Percentiles rank a stretch among this genome's conserved stretches.
These are phyloP conservation scores for Saussurea involucrata DNA, from an alignment of 129 eudicot genomes.

Conservation along the genomic window DNA sequence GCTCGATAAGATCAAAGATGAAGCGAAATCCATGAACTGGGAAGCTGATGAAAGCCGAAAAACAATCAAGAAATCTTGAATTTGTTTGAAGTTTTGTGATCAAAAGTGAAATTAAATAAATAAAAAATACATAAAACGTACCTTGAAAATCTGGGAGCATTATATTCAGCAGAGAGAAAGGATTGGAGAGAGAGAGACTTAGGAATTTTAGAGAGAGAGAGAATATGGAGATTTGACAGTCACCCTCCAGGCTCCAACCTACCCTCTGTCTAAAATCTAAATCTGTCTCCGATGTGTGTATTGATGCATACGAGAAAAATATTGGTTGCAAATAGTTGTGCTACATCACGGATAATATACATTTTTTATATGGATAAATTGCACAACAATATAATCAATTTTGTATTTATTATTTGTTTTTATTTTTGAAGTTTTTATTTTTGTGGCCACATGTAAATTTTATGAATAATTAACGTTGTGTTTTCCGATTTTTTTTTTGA, in stretches of 20 bases:
- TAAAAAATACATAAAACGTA: conserved; percentile 17
- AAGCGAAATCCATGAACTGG: conserved; percentile 16
- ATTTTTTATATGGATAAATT: background rate
- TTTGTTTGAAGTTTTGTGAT: conserved; percentile 12
- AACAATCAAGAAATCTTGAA: background rate
- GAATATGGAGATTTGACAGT: conserved; percentile 76
- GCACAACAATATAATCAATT: background rate
- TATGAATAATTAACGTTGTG: too few relatives aligned
- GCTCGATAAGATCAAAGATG: conserved; percentile 5
- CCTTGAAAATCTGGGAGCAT: conserved; percentile 67
- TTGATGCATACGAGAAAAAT: conserved; percentile 16
- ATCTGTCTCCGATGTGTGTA: conserved; percentile 17
- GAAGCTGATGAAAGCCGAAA: conserved; percentile 5
- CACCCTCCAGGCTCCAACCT: conserved; percentile 48
- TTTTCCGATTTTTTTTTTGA: too few relatives aligned
- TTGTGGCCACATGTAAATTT: too few relatives aligned
- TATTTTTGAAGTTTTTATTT: too few relatives aligned
- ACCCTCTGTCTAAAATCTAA: conserved; percentile 26
- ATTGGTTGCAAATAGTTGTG: background rate
- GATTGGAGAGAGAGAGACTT: conserved; percentile 21
- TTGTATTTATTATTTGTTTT: too few relatives aligned
- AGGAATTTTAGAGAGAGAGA: conserved; percentile 35
- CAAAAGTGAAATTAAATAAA: background rate
- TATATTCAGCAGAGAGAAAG: conserved; percentile 23
- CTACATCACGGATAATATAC: background rate